phyloP scores from a whole-genome alignment of 345 rosid species.

The Atalantia buxifolia region DNA sequence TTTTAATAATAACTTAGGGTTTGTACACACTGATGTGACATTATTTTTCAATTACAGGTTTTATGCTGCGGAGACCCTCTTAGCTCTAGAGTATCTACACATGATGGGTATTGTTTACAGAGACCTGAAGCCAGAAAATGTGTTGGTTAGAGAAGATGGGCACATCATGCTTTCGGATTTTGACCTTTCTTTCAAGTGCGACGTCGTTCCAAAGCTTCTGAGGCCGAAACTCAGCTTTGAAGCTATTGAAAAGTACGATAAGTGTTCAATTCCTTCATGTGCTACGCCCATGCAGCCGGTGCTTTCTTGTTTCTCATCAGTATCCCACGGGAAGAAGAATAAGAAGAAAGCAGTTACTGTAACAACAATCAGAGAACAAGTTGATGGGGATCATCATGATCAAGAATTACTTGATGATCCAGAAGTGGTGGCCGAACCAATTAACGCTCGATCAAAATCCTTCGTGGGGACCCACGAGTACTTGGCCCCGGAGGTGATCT shows the following conservation, averaged over 20 bases:
- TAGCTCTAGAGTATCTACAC: conserved; percentile 71
- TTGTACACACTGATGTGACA: too few species aligned
- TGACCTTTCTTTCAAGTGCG: conserved; percentile 80
- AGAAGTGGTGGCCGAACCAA: conserved; percentile 75
- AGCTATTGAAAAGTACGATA: conserved; percentile 14
- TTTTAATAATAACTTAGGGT: too few species aligned
- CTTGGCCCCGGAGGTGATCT: conserved; percentile 91
- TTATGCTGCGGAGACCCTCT: conserved; percentile 66
- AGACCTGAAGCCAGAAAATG: conserved; percentile 74
- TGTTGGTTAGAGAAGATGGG: conserved; percentile 66
- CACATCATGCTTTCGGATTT: conserved; percentile 79
- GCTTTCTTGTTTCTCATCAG: conserved; percentile 61
- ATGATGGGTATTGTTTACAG: conserved; percentile 79
- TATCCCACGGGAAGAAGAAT: conserved; percentile 30
- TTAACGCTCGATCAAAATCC: conserved; percentile 69
- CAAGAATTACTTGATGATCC: conserved; percentile 24
- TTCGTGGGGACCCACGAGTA: conserved; percentile 97
- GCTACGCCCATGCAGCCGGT: conserved; percentile 63
- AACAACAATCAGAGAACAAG: conserved; percentile 51
- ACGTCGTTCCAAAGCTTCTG: conserved; percentile 73
- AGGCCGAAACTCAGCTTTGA: conserved; percentile 24
- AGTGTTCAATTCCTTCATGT: conserved; percentile 59
- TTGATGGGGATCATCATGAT: conserved; percentile 12
- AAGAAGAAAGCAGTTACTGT: conserved; percentile 15
- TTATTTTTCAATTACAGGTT: conserved; percentile 35